phyloP scores from a whole-genome alignment of 2,329 filamentous ascomycete species.

The Xylariaceae sp. region DNA sequence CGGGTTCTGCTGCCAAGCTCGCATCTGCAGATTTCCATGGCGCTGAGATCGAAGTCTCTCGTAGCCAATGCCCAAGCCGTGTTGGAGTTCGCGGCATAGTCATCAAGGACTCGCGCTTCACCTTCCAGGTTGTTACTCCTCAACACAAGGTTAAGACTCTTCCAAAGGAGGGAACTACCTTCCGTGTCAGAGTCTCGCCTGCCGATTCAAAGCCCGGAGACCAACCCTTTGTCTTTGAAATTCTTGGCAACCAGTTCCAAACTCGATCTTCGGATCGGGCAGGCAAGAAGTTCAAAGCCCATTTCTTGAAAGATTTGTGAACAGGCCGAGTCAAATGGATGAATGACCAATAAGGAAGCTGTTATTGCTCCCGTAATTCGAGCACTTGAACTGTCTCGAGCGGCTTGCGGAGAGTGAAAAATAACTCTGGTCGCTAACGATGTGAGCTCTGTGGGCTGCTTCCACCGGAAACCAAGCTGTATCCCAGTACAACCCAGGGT shows the following conservation, averaged over 20 bases:
- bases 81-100: constrained; percentile 87
- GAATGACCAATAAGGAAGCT: background rate
- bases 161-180: constrained; percentile 88
- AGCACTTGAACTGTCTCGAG: no score
- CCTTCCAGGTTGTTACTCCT: constrained; percentile 78
- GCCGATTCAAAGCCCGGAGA: constrained; percentile 12
- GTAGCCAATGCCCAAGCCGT: constrained; percentile 75
- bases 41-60: constrained; percentile 75
- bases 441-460: no score
- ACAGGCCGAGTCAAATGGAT: no score
- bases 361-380: no score
- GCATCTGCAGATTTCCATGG: constrained; percentile 89
- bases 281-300: constrained; percentile 87
- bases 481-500: no score
- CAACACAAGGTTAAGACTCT: constrained; percentile 71
- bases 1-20: constrained; percentile 68
- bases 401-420: no score
- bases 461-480: no score
- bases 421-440: no score
- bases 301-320: constrained; percentile 74
- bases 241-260: constrained; percentile 85
- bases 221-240: constrained; percentile 68
- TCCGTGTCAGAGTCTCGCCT: constrained; percentile 67
- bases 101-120: constrained; percentile 81
- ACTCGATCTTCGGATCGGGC: constrained; percentile 79